Evolutionary conservation across 306 rosid species (phyloP), one percentile per base, ranked within the genome.

Genomic region (Canavalia gladiata): DNA sequence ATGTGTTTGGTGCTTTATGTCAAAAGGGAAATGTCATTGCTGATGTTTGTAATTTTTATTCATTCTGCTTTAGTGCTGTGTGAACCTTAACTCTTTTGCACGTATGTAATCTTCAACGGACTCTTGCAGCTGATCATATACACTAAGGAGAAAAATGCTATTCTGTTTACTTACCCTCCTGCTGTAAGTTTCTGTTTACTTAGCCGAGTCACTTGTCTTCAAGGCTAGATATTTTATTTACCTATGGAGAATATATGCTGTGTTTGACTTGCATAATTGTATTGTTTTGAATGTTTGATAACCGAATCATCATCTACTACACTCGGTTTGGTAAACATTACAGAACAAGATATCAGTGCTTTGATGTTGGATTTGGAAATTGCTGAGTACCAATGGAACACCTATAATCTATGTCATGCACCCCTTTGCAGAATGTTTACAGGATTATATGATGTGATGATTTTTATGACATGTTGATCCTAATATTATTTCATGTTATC

Each of bases 101-200:
- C 86, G 83, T 96, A 93, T 92, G 82, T 96, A 82, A 90, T 90
- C 81, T 87, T 93, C 82, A 96, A 90, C 77, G 94, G 74, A 49
- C 18, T 96, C 50, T 86, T 93, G 94, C 99, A 93, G 95, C 88
- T 96, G 79, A 85, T 96, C 82, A 84, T 90, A 47, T 93, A 82
- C 87, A 85, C 89, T 2, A 95, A 93, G 92, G 97, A 96, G 97
- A 96, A 96, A 86, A 87, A 90, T 67, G 97, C 97, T 67, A 92
- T 96, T 74, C 88, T 96, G 83, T 93, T 92, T 54, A 96, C 98
- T 18, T 87, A 93, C 86, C 94, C 98, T 84, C 97, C 91, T 6
- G 83, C 75, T 58, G 99, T 96, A 80, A 80, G 93, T 69, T 82
- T 80, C 69, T 80, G 34, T n/a, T 10, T 18, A 73, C 75, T 67